A percentile compares a stretch with the other conserved stretches of the same genome.
phyloP scores from a whole-genome alignment of 331 rosid genomes.

The Erythrophleum ivorense region DNA sequence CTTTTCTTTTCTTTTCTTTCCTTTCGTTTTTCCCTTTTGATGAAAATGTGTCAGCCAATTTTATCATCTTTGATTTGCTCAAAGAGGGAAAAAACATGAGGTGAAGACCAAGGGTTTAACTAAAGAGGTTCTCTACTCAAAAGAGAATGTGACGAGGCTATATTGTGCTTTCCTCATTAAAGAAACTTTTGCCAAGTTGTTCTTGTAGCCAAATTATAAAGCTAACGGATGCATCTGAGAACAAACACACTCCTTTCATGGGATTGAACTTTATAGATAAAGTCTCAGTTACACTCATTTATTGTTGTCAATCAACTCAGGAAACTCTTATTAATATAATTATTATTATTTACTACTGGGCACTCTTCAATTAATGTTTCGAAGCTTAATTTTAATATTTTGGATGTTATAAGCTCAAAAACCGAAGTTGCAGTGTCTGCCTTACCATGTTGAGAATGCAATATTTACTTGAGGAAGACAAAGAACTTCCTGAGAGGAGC shows the following conservation, averaged over 20 bases:
- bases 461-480: neutral
- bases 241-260: neutral
- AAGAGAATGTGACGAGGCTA: conserved; percentile 22
- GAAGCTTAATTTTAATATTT: too few relatives aligned
- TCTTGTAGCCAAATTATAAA: neutral
- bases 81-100: conserved; percentile 43
- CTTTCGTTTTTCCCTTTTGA: conserved; percentile 38
- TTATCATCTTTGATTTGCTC: conserved; percentile 29
- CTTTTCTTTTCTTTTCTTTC: conserved; percentile 15
- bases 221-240: neutral
- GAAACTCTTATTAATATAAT: neutral
- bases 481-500: too few relatives aligned
- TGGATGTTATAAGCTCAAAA: neutral
- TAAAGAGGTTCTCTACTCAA: conserved; percentile 45
- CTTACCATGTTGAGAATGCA: neutral
- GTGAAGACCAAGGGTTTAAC: conserved; percentile 23
- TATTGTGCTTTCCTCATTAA: conserved; percentile 7
- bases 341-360: neutral
- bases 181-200: neutral
- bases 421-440: neutral
- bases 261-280: neutral
- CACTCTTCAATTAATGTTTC: neutral
- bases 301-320: neutral
- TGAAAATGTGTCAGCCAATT: neutral
- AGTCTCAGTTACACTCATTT: neutral